Conservation (phyloP, 2,329 filamentous ascomycete genomes). For the Fusarium redolens region DNA sequence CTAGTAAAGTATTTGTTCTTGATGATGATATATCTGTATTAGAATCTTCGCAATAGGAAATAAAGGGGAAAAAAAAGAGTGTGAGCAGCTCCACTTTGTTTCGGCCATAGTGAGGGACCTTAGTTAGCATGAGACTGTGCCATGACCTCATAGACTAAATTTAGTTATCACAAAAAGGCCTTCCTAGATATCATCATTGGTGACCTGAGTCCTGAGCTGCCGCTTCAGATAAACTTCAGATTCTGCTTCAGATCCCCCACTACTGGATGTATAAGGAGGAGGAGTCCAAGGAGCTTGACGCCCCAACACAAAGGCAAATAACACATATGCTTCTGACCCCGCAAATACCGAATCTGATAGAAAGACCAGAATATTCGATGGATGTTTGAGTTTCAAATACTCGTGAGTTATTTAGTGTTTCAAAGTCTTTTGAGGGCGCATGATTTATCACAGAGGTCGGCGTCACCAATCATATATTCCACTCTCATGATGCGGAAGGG, state of each 20-base stretch:
- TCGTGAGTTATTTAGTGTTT: neutral
- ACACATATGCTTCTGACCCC: neutral
- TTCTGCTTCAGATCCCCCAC: too few species aligned
- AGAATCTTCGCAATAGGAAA: too few species aligned
- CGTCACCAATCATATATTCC: too few species aligned
- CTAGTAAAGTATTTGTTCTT: rapidly evolving
- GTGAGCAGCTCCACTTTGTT: too few species aligned
- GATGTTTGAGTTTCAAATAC: neutral
- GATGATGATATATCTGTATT: rapidly evolving
- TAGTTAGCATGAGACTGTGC: too few species aligned
- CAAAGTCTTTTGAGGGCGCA: neutral
- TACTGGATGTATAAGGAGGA: neutral
- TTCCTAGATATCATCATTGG: too few species aligned
- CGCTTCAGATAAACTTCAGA: neutral
- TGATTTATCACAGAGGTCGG: too few species aligned
- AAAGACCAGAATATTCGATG: rapidly evolving
- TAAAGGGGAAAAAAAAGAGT: too few species aligned
- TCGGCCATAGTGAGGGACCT: too few species aligned
- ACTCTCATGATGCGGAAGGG: rapidly evolving
- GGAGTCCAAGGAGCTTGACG: neutral
- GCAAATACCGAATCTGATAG: neutral
- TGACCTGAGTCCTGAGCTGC: too few species aligned
- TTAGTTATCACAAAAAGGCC: too few species aligned
- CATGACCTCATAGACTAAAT: too few species aligned
- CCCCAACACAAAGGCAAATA: neutral